Evolutionary conservation across 208 protist species (phyloP).

Genomic region (Crithidia fasciculata): DNA sequence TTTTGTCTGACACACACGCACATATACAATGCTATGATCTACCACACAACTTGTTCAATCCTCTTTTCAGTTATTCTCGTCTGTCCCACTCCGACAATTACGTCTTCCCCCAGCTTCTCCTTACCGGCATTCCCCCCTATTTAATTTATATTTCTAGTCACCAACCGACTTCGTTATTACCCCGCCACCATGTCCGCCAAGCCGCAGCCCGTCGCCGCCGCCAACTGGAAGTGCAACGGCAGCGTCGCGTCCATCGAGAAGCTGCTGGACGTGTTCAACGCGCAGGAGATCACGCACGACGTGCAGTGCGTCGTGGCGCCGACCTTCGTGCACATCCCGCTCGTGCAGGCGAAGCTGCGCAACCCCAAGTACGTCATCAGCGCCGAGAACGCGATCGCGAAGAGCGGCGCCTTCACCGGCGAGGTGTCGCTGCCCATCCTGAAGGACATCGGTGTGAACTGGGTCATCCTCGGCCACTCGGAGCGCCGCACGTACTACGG

Average conservation of each 20-base stretch:
- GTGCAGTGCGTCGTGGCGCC: slow-evolving; percentile 92
- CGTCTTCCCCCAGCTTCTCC: neutral
- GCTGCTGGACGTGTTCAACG: slow-evolving; percentile 82
- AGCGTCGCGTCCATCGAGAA: slow-evolving; percentile 68
- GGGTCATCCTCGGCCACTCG: slow-evolving; percentile 97
- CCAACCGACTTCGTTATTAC: no score
- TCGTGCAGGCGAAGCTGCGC: slow-evolving; percentile 66
- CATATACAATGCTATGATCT: no score
- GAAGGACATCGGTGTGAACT: slow-evolving; percentile 93
- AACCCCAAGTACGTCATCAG: slow-evolving; percentile 80
- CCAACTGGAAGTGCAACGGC: slow-evolving; percentile 97
- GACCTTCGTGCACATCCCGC: slow-evolving; percentile 82
- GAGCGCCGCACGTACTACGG: slow-evolving; percentile 96
- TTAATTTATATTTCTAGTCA: no score
- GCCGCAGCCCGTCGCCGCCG: slow-evolving; percentile 91
- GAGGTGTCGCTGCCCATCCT: slow-evolving; percentile 92
- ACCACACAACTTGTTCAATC: neutral
- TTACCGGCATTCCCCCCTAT: neutral
- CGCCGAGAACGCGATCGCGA: slow-evolving; percentile 89
- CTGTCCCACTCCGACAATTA: neutral
- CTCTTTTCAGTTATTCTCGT: neutral
- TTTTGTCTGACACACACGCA: no score
- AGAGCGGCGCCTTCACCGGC: slow-evolving; percentile 91
- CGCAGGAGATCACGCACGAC: slow-evolving; percentile 58
- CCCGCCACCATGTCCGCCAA: slow-evolving; percentile 60